These are phyloP conservation scores for Fraxinus xanthoxyloides DNA, from an alignment of 305 asterid genomes.

Conservation along the genomic window DNA sequence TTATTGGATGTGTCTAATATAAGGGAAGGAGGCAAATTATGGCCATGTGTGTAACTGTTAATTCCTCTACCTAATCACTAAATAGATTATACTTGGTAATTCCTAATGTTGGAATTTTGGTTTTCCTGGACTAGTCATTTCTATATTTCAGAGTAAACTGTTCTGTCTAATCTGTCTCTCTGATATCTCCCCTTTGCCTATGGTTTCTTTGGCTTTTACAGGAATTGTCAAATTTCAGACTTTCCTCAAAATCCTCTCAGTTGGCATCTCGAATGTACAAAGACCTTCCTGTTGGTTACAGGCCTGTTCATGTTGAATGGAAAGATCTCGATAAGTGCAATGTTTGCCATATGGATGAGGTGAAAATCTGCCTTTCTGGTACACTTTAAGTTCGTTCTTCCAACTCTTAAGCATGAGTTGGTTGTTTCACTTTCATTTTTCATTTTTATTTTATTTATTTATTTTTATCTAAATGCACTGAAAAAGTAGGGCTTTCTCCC, in stretches of 20 bases:
- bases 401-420: slow-evolving; percentile 18
- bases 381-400: slow-evolving; percentile 13
- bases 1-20: neutral
- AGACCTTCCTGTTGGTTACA: slow-evolving; percentile 57
- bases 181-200: slow-evolving; percentile 25
- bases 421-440: slow-evolving; percentile 13
- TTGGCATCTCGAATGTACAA: slow-evolving; percentile 48
- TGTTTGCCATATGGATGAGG: slow-evolving; percentile 99
- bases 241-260: slow-evolving; percentile 48
- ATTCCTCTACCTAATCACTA: neutral
- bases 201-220: slow-evolving; percentile 32
- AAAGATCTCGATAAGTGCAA: slow-evolving; percentile 97
- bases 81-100: neutral
- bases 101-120: neutral
- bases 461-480: slow-evolving; percentile 17
- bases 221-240: slow-evolving; percentile 65
- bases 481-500: slow-evolving; percentile 6
- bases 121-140: neutral
- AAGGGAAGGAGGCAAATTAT: neutral
- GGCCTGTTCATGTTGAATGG: slow-evolving; percentile 89
- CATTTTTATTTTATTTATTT: too few relatives aligned
- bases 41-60: neutral
- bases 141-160: neutral
- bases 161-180: slow-evolving; percentile 9
- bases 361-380: slow-evolving; percentile 28